phyloP scores from a whole-genome alignment of 192 early-diverging fungal genomes.

The Coemansia sp. region DNA sequence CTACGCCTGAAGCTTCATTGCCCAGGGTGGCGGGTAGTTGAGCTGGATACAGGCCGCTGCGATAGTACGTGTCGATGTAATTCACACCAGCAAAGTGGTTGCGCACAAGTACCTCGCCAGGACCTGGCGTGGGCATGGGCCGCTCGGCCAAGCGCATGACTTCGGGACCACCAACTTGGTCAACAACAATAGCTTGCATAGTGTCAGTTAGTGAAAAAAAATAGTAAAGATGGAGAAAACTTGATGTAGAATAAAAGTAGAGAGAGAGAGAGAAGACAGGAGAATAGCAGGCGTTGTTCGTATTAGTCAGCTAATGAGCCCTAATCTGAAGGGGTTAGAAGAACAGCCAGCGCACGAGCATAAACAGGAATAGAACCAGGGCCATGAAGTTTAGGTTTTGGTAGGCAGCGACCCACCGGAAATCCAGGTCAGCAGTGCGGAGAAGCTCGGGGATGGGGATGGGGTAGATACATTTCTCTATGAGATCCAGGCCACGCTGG shows the following conservation, averaged over 20 bases:
- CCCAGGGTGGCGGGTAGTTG: slow-evolving; percentile 72
- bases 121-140: slow-evolving; percentile 53
- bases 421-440: slow-evolving; percentile 36
- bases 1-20: slow-evolving; percentile 79
- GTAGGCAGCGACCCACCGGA: slow-evolving; percentile 44
- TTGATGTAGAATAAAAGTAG: background rate
- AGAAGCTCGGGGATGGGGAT: slow-evolving; percentile 28
- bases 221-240: background rate
- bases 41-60: slow-evolving; percentile 74
- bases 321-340: background rate
- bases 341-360: slow-evolving; percentile 23
- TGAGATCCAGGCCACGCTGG: slow-evolving; percentile 23
- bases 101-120: slow-evolving; percentile 69
- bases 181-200: slow-evolving; percentile 59
- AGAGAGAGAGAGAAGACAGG: background rate
- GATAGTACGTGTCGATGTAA: slow-evolving; percentile 90
- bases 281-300: background rate
- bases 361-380: slow-evolving; percentile 18
- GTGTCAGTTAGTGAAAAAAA: background rate
- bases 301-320: background rate
- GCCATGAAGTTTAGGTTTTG: slow-evolving; percentile 39
- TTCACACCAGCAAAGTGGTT: slow-evolving; percentile 83
- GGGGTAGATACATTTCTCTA: slow-evolving; percentile 12
- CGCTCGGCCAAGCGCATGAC: slow-evolving; percentile 58
- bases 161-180: slow-evolving; percentile 61